Conservation (phyloP, 345 rosid genomes). For the Sonneratia alba region DNA sequence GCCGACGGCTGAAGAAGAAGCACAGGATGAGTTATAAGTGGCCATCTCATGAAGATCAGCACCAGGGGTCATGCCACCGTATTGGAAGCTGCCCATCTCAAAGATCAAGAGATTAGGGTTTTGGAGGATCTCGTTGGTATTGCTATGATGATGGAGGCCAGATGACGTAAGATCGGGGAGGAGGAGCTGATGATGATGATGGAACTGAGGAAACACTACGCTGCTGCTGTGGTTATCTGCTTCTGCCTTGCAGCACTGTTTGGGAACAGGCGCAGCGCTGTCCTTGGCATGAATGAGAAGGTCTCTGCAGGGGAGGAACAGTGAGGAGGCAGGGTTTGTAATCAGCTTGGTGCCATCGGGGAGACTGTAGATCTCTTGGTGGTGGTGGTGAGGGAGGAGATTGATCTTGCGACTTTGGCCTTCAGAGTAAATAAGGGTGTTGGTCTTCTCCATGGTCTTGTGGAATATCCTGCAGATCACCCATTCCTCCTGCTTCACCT, state of each 20-base stretch:
- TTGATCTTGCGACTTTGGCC: constrained; percentile 28
- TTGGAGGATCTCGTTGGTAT: neutral
- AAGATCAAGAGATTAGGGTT: neutral
- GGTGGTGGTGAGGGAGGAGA: constrained; percentile 17
- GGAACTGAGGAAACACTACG: neutral
- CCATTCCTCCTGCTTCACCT: constrained; percentile 79
- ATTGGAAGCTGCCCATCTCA: neutral
- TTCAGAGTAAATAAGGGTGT: constrained; percentile 15
- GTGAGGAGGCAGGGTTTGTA: neutral
- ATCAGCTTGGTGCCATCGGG: neutral
- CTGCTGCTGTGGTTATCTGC: neutral
- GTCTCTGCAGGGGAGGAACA: neutral
- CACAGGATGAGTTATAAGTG: neutral
- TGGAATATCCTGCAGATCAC: constrained; percentile 85
- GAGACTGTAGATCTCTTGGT: neutral
- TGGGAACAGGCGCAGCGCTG: neutral
- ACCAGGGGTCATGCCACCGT: neutral
- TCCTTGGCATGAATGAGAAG: neutral
- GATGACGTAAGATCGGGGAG: neutral
- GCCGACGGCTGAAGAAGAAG: neutral
- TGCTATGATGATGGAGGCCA: neutral
- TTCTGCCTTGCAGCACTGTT: constrained; percentile 4
- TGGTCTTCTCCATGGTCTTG: constrained; percentile 63
- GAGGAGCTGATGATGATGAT: neutral
- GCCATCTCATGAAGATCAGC: neutral